Percentiles rank a stretch among this genome's conserved stretches.
Conservation (phyloP, 257 asterid genomes). For the Capsicum chinense region DNA sequence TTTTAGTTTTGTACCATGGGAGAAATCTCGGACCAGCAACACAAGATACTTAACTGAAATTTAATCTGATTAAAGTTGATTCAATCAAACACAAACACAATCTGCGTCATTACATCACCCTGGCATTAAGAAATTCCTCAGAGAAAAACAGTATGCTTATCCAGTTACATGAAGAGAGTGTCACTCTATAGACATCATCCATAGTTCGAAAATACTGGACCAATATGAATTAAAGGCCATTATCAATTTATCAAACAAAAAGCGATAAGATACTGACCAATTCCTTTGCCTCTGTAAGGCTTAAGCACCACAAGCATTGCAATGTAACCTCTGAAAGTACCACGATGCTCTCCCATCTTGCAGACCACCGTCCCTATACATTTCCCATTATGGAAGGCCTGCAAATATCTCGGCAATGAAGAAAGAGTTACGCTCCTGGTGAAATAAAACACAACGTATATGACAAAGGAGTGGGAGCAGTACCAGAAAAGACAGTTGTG, state of each 20-base stretch:
- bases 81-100: background rate
- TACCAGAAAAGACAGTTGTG: slow-evolving; percentile 85
- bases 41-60: background rate
- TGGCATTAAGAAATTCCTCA: background rate
- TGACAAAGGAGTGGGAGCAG: slow-evolving; percentile 29
- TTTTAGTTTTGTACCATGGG: background rate
- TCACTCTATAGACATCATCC: background rate
- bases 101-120: background rate
- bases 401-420: slow-evolving; percentile 25
- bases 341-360: slow-evolving; percentile 97
- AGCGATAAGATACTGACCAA: slow-evolving; percentile 51
- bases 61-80: background rate
- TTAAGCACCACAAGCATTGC: slow-evolving; percentile 96
- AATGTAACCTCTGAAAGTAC: slow-evolving; percentile 85
- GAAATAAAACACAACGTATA: background rate
- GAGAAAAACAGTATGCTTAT: background rate
- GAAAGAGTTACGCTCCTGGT: background rate
- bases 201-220: background rate
- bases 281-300: slow-evolving; percentile 85
- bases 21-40: slow-evolving; percentile 10
- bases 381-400: slow-evolving; percentile 87
- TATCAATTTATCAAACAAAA: background rate
- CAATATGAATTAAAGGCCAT: background rate
- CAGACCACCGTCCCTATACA: slow-evolving; percentile 96
- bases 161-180: background rate